These are phyloP conservation scores for Aegle marmelos DNA, from an alignment of 345 rosid species.

Conservation along the genomic window DNA sequence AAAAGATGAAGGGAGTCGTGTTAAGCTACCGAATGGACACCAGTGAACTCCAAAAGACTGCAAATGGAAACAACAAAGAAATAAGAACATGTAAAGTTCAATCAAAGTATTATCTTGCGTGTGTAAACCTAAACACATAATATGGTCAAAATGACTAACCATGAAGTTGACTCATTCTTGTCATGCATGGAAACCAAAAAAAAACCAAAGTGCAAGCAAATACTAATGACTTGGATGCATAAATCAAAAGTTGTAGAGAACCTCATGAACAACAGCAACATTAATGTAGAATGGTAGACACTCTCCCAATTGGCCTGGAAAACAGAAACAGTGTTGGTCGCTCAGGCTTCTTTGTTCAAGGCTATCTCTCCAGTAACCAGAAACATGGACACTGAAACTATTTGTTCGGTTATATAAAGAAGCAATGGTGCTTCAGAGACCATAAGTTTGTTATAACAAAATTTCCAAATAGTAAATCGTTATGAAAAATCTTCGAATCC, in stretches of 20 bases:
- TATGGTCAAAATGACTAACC: not conserved
- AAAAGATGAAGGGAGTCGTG: slow-evolving; percentile 67
- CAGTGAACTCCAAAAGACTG: slow-evolving; percentile 94
- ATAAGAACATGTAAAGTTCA: slow-evolving; percentile 2
- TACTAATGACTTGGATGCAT: not conserved
- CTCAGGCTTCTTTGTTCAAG: not conserved
- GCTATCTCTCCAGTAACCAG: not conserved
- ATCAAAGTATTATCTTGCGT: not conserved
- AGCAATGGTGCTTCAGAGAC: not conserved
- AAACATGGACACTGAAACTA: not conserved
- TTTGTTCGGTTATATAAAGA: not conserved
- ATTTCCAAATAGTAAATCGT: not conserved
- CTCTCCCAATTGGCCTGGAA: not conserved
- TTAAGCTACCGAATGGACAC: slow-evolving; percentile 87
- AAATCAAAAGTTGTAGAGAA: not conserved
- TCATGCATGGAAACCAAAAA: not conserved
- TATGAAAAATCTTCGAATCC: not conserved
- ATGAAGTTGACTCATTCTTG: not conserved
- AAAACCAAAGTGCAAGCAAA: not conserved
- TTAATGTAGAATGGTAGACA: not conserved
- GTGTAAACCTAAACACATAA: not conserved
- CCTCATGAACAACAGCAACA: not conserved
- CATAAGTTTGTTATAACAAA: not conserved
- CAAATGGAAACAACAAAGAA: slow-evolving; percentile 28
- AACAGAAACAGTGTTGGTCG: not conserved